Base-by-base conservation (phyloP, 768 basidiomycete species). In the Suillus subalutaceus region DNA sequence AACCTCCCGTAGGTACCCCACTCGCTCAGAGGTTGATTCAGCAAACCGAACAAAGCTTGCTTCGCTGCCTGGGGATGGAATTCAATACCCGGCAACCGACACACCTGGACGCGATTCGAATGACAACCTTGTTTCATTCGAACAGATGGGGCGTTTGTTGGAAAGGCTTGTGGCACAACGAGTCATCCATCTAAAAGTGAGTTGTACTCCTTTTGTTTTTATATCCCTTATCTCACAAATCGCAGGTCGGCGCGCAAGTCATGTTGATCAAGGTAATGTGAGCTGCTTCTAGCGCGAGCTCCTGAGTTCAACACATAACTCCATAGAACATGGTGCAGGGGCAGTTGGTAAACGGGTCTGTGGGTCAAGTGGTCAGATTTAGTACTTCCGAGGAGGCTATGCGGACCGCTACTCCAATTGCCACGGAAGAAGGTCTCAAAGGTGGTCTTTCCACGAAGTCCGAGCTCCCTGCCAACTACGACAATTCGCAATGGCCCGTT, bases 241-340 rank as follows among this genome's bases (percentile, higher is more conserved):
- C 37, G 52, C 63, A 93, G 86, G 80, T 90, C 62, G 90, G 90
- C 15, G 92, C 93, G 4, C 95, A 97, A 74, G 95, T 97, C 5
- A 94, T 94, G 92, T 74, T 92, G 3, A 82, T 91, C 69, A 91
- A 91, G 82, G 90, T 87, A 65, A 9, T 57, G 37, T 40, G 46
- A 13, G n/a, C 16, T 64, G 13, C 26, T 60, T 62, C 10, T 9
- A 40, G 30, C 1, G 6, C 18, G 26, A 43, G 20, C 10, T 16
- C 38, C 23, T 37, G 6, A 40, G 8, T 62, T 35, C 10, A 62
- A 59, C 23, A 59, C 68, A 56, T 16, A 38, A 58, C 59, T 43
- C 18, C 55, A 30, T 68, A 92, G 90, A 92, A 92, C 69, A 74
- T 91, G 64, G 72, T 83, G 1, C 90, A 91, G 82, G 91, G 90